Conservation (phyloP, 441 rosid species). For the Syzygium malaccense region DNA sequence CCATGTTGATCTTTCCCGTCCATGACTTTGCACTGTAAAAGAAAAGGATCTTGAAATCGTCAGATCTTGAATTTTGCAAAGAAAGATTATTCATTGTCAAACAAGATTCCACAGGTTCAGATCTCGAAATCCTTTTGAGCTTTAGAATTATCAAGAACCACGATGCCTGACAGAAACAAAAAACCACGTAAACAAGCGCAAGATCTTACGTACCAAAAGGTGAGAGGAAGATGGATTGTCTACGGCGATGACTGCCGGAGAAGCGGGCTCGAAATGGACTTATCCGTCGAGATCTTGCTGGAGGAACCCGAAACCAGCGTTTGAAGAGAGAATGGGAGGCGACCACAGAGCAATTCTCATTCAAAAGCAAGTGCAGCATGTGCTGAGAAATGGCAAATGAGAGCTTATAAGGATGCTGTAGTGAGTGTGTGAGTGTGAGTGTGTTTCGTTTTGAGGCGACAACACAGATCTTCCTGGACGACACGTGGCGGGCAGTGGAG, state of each 20-base stretch:
- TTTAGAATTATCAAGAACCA: neutral
- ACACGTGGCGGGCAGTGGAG: neutral
- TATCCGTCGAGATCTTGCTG: neutral
- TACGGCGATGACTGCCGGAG: fast-evolving
- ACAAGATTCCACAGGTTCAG: neutral
- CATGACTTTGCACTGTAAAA: neutral
- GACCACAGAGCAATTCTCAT: neutral
- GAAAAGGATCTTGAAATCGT: neutral
- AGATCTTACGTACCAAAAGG: neutral
- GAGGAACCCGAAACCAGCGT: neutral
- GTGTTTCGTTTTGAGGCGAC: neutral
- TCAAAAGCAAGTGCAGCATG: neutral
- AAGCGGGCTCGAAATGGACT: neutral
- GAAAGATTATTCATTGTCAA: neutral
- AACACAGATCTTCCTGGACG: neutral
- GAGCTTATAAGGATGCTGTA: neutral
- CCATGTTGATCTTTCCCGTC: neutral
- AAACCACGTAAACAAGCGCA: neutral
- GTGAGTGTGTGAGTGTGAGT: neutral
- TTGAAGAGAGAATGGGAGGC: neutral
- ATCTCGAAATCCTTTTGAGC: neutral
- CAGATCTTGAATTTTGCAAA: neutral
- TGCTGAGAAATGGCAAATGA: neutral
- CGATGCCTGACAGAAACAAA: neutral
- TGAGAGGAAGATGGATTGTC: neutral